Percentiles rank a stretch among this genome's conserved stretches.
Evolutionary conservation across 441 rosid species (phyloP).

Genomic region (Lepidium campestre): DNA sequence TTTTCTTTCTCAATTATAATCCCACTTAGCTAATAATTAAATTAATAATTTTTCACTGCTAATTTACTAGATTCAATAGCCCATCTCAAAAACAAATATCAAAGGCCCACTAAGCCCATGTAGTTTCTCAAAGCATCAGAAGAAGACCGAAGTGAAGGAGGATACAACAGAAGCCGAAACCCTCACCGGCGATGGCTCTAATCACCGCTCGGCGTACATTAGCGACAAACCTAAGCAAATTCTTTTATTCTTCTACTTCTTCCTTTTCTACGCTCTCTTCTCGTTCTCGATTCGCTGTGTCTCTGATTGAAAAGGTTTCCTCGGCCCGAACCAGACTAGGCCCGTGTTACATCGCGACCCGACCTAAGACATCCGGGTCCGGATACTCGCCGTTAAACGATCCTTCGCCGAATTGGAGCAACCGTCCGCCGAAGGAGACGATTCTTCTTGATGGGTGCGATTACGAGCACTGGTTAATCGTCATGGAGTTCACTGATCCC

Average conservation of each 20-base stretch:
- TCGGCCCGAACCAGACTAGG: conserved; percentile 24
- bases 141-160: background rate
- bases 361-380: conserved; percentile 60
- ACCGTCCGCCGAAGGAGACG: conserved; percentile 88
- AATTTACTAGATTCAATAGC: background rate
- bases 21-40: no score
- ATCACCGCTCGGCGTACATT: conserved; percentile 47
- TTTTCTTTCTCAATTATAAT: no score
- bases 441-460: conserved; percentile 92
- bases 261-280: conserved; percentile 32
- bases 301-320: conserved; percentile 34
- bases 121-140: background rate
- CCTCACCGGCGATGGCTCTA: conserved; percentile 55
- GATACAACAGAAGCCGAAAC: conserved; percentile 11
- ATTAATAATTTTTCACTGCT: no score
- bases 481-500: conserved; percentile 83
- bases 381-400: conserved; percentile 89
- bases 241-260: conserved; percentile 25
- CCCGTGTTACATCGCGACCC: conserved; percentile 33
- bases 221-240: conserved; percentile 34
- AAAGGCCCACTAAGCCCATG: conserved; percentile 23
- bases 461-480: conserved; percentile 91
- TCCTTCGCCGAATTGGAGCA: conserved; percentile 89
- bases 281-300: conserved; percentile 40
- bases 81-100: background rate